Conservation (phyloP, 2,329 filamentous ascomycete species). For the Colletotrichum salicis region DNA sequence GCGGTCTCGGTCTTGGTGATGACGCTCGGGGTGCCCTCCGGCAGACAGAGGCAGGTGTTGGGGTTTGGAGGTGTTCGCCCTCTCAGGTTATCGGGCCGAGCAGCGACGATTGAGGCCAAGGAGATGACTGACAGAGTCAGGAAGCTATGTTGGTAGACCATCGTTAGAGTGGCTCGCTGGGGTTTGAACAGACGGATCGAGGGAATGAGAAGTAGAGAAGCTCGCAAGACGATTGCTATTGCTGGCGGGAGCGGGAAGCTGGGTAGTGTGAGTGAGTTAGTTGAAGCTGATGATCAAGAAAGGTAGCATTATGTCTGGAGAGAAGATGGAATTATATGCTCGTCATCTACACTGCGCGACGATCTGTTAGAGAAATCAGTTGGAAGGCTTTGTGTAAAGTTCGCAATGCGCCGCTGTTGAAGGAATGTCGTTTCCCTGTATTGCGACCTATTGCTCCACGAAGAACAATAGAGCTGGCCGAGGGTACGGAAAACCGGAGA, state of each 20-base stretch:
- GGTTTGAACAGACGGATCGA: neutral
- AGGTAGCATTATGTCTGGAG: neutral
- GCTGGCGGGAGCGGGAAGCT: neutral
- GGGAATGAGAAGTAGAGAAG: neutral
- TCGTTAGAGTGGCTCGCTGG: conserved; percentile 40
- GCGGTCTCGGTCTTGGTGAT: conserved; percentile 27
- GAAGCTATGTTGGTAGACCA: conserved; percentile 1
- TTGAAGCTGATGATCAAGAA: neutral
- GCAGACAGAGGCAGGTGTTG: conserved; percentile 31
- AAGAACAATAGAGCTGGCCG: neutral
- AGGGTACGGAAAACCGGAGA: neutral
- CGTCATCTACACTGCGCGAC: too few relatives aligned
- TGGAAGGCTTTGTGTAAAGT: neutral
- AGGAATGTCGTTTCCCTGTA: conserved; percentile 32
- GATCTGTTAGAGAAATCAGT: too few relatives aligned
- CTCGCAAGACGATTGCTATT: neutral
- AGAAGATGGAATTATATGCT: conserved; percentile 11
- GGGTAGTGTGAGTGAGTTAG: neutral
- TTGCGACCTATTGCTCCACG: conserved; percentile 24
- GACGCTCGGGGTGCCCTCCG: conserved; percentile 19
- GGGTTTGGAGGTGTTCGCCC: conserved; percentile 25
- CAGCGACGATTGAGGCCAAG: conserved; percentile 10
- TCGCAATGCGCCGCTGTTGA: neutral
- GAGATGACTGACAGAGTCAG: conserved; percentile 15
- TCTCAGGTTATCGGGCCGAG: conserved; percentile 26